Conservation (phyloP, 192 early-diverging fungal genomes). For the Podila horticola region DNA sequence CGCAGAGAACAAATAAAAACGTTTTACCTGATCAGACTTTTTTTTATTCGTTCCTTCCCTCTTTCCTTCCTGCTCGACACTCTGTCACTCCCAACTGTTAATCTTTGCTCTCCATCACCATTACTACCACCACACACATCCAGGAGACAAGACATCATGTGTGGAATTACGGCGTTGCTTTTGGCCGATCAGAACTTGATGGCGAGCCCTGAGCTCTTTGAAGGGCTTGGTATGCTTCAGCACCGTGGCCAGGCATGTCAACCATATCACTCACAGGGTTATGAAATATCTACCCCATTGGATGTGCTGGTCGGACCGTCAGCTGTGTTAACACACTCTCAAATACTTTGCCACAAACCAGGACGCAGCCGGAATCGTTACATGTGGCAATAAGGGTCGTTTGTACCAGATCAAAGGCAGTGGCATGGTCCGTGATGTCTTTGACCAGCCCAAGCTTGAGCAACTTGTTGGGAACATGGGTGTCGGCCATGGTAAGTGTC, state of each 20-base stretch:
- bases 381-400: slow-evolving; percentile 95
- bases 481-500: slow-evolving; percentile 91
- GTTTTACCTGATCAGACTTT: too few relatives aligned
- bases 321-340: not conserved
- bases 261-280: not conserved
- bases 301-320: not conserved
- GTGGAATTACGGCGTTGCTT: slow-evolving; percentile 87
- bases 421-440: slow-evolving; percentile 99
- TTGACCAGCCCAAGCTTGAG: slow-evolving; percentile 81
- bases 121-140: too few relatives aligned
- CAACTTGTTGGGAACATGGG: slow-evolving; percentile 90
- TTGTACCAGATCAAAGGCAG: slow-evolving; percentile 99
- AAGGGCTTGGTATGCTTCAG: slow-evolving; percentile 94
- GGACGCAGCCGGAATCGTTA: slow-evolving; percentile 99
- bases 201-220: slow-evolving; percentile 90
- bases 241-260: slow-evolving; percentile 95
- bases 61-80: too few relatives aligned
- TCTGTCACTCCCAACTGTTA: too few relatives aligned
- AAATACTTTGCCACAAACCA: slow-evolving; percentile 39
- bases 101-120: too few relatives aligned
- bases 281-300: not conserved
- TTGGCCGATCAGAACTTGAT: slow-evolving; percentile 79
- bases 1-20: too few relatives aligned
- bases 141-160: slow-evolving; percentile 66
- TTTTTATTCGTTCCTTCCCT: too few relatives aligned